Conservation (phyloP, 2,329 filamentous ascomycete genomes). For the Aspergillus carbonarius region DNA sequence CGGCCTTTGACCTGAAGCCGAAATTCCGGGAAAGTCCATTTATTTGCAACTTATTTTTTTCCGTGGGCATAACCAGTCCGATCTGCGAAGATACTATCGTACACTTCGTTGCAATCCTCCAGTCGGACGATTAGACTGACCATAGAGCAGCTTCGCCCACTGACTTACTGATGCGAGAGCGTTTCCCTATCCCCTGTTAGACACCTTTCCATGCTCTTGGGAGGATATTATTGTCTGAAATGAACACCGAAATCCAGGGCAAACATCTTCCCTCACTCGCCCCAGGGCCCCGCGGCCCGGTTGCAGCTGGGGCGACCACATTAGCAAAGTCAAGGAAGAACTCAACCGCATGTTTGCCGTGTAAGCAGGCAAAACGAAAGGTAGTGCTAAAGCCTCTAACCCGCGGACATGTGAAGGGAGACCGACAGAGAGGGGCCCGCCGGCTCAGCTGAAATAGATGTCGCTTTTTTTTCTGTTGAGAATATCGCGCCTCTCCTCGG, state of each 20-base stretch:
- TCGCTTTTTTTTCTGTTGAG: neutral
- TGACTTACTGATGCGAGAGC: neutral
- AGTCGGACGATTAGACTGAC: neutral
- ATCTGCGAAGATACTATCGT: neutral
- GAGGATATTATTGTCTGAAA: conserved; percentile 1
- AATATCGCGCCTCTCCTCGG: neutral
- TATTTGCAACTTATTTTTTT: neutral
- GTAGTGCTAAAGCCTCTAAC: conserved; percentile 16
- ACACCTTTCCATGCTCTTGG: neutral
- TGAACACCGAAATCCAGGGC: conserved; percentile 20
- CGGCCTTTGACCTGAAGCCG: neutral
- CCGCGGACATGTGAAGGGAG: neutral
- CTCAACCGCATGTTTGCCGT: conserved; percentile 36
- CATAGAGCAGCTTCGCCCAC: neutral
- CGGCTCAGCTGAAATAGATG: too few relatives aligned
- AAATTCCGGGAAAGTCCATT: neutral
- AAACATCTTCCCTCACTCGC: conserved; percentile 31
- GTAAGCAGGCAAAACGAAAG: conserved; percentile 40
- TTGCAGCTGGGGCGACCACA: conserved; percentile 19
- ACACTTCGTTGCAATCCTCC: neutral
- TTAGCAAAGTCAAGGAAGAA: conserved; percentile 35
- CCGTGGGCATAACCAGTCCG: too few relatives aligned
- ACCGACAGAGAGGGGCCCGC: neutral
- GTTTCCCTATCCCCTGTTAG: neutral
- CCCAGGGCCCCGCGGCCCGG: conserved; percentile 23